Evolutionary conservation across 2,329 filamentous ascomycete species (phyloP), one percentile per base, ranked within the genome.

Genomic region (Orbilia blumenaviensis): DNA sequence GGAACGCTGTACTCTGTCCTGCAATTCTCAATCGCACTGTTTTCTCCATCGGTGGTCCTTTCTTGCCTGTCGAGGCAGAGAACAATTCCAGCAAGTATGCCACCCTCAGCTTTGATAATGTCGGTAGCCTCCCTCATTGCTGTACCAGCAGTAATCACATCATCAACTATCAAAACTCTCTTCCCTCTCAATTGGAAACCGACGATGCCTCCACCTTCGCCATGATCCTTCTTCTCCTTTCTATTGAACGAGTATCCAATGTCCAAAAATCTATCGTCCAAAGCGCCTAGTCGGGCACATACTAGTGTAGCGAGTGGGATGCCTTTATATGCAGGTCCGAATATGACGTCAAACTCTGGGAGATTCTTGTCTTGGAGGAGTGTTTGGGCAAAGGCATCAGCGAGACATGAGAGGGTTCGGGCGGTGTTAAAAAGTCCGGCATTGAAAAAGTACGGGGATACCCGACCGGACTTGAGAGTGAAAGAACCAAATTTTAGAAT

Each of bases 361-460:
- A 83, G 80, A 16, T 25, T 41, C 32, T 66, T 36, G 42, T 67
- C 52, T 56, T 86, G 83, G 78, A 86, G 84, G 80, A 91, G 88
- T 68, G 88, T 86, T 78, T 87, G 84, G 46, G 94, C 94, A 83
- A 94, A 98, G 73, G 94, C 93, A 42, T 89, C 87, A 62, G 91
- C 88, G 79, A 97, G 92, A 68, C 93, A 89, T 78, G 88, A 88
- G 78, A 96, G 89, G 29, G 97, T 88, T 77, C 90, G 87, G 21
- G 91, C 91, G 62, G 90, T 90, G 86, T 95, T 93, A 84, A 98
- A 96, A 81, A 92, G 89, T 75, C 94, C 93, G 52, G 94, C 93
- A 84, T 97, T 97, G 89, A 98, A 96, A 87, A 98, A 98, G 87
- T 98, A 98, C 44, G 95, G 95, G 10, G 93, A 97, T 80, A 86